Evolutionary conservation across 2,329 filamentous ascomycete genomes (phyloP), one percentile per base, ranked within the genome.

Genomic region (Monilinia polystroma): DNA sequence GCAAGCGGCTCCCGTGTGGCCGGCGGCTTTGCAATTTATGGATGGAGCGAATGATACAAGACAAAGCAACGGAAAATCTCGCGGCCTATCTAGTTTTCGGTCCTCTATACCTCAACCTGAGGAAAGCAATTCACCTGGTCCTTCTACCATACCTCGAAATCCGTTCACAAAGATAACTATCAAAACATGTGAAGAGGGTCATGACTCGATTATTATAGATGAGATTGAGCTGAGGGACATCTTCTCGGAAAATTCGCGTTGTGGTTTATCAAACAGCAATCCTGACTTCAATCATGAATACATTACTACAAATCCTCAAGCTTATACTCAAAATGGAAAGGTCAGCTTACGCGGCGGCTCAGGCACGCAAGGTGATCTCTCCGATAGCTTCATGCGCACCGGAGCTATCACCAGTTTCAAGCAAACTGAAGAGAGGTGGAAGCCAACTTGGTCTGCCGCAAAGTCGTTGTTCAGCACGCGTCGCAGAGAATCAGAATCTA

Each of bases 341-440:
- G 58, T 62, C 45, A 38, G 58, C n/a, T 51, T 62, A 32, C 58
- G 58, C 10, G 58, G 58, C 6, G 58, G 58, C 16, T 62, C 58
- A 23, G 32, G 58, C 6, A 35, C 14, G 32, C 43, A 38, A 26
- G 58, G 47, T 51, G n/a, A 23, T 5, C n/a, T 51, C 26, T 51
- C 47, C n/a, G 47, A 62, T 8, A 26, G 32, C 29, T 20, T 51
- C 16, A 38, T 62, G 14, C 45, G 58, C n/a, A 62, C 58, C 6
- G 58, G 58, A 20, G 58, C 58, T 11, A 62, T 62, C 29, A 51
- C 45, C 26, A 62, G 58, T 62, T 62, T 62, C 45, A 62, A 51
- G n/a, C 45, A 62, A 51, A 62, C 58, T 2, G 58, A 62, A 29
- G 58, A 62, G 14, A 51, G 58, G 14, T 62, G 58, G 58, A 62